Evolutionary conservation across 73 alveolate species (phyloP).

Genomic region (Tetrahymena elliotti): DNA sequence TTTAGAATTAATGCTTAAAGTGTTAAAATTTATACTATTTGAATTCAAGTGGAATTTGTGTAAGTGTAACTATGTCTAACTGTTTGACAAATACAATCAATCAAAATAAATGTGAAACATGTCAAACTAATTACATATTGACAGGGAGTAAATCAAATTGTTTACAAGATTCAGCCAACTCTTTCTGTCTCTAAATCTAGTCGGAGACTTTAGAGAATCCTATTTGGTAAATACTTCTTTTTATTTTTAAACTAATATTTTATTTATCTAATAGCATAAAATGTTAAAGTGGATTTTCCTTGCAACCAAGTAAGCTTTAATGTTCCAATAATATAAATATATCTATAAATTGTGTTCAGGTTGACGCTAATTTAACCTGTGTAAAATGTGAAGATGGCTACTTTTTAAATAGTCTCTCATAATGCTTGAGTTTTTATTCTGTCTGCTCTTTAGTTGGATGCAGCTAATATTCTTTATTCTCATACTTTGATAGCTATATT

Average conservation of each 20-base stretch:
- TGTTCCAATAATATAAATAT: not conserved
- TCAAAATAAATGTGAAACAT: not conserved
- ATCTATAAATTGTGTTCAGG: not conserved
- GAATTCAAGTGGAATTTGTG: not conserved
- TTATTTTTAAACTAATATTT: not conserved
- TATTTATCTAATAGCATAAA: not conserved
- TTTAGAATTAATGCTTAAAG: not conserved
- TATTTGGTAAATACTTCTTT: not conserved
- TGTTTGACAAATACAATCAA: not conserved
- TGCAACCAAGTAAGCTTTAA: not conserved
- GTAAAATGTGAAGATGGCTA: not conserved
- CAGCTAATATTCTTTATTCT: not conserved
- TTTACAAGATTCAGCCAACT: not conserved
- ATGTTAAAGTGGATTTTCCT: not conserved
- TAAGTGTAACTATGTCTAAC: not conserved
- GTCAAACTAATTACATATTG: not conserved
- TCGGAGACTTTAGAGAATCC: not conserved
- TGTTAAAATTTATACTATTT: not conserved
- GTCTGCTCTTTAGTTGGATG: not conserved
- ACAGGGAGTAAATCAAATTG: not conserved
- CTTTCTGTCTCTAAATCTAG: not conserved
- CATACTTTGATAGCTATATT: not conserved
- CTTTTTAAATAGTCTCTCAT: not conserved
- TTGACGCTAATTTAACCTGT: not conserved
- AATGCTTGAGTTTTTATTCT: not conserved